Conservation (phyloP, 768 basidiomycete genomes). For the Ramaria rubella region DNA sequence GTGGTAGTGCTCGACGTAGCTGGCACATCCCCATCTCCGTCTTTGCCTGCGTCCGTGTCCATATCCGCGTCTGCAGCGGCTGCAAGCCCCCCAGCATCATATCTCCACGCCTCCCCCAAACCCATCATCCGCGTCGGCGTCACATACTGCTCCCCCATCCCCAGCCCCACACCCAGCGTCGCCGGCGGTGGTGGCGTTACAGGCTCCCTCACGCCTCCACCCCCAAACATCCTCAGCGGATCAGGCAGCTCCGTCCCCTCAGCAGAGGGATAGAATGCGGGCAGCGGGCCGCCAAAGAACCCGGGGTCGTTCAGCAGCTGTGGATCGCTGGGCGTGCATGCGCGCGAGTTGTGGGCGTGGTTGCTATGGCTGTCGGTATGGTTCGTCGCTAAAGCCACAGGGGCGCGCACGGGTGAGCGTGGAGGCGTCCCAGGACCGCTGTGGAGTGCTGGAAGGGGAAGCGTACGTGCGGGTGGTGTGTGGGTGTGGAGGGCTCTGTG, state of each 20-base stretch:
- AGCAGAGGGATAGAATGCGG: neutral
- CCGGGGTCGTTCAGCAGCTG: neutral
- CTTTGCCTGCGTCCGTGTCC: too few relatives aligned
- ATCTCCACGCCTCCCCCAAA: slow-evolving; percentile 1
- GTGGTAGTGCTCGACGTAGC: too few relatives aligned
- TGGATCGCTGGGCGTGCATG: neutral
- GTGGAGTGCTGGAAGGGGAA: neutral
- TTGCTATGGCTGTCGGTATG: too few relatives aligned
- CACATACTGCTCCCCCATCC: neutral
- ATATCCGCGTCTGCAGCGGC: neutral
- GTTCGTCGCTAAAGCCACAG: too few relatives aligned
- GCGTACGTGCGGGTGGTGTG: neutral
- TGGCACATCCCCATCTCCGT: neutral
- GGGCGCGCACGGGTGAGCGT: too few relatives aligned
- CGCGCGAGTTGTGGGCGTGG: neutral
- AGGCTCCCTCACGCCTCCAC: too few relatives aligned
- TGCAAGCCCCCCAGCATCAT: too few relatives aligned
- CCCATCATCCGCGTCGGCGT: too few relatives aligned
- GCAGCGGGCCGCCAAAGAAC: neutral
- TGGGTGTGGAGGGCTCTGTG: too few relatives aligned
- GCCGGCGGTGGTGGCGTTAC: too few relatives aligned
- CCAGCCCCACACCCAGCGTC: too few relatives aligned
- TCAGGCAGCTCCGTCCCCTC: neutral
- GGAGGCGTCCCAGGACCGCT: neutral
- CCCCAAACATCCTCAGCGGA: neutral